Conservation (phyloP, 495 filamentous ascomycete species). For the Apiosordaria backusii region DNA sequence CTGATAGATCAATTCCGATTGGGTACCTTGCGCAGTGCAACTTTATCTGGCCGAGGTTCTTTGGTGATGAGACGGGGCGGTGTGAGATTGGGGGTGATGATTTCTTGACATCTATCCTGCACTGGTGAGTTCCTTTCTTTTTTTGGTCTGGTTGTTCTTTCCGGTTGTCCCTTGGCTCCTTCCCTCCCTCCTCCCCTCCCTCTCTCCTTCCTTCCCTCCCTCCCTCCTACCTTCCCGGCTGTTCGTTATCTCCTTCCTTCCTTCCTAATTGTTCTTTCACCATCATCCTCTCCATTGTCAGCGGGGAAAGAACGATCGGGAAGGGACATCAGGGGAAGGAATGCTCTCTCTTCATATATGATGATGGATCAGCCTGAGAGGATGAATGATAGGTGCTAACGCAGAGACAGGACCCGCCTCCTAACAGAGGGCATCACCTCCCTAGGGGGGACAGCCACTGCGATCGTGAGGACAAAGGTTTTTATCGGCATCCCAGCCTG, state of each 20-base stretch:
- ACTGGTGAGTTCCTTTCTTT: slow-evolving; percentile 10
- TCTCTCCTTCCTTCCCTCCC: neutral
- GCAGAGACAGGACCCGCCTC: neutral
- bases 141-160: too few species aligned
- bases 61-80: slow-evolving; percentile 6
- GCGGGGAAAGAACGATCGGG: too few species aligned
- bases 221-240: too few species aligned
- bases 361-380: neutral
- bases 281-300: too few species aligned
- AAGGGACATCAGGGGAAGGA: neutral
- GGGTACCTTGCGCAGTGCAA: slow-evolving; percentile 22
- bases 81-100: slow-evolving; percentile 15
- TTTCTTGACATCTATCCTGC: slow-evolving; percentile 8
- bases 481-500: slow-evolving; percentile 2
- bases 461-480: slow-evolving; percentile 11
- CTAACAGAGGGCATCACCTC: slow-evolving; percentile 10
- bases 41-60: slow-evolving; percentile 25
- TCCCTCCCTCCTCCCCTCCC: too few species aligned
- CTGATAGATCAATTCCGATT: slow-evolving; percentile 34
- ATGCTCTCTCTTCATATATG: neutral
- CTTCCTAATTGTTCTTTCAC: too few species aligned
- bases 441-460: slow-evolving; percentile 6
- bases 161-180: too few species aligned
- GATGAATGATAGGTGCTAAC: neutral
- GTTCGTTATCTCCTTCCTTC: too few species aligned